Evolutionary conservation across 805 yeast species (phyloP), one percentile per base, ranked within the genome.

Genomic region (Ogataea methylovora): DNA sequence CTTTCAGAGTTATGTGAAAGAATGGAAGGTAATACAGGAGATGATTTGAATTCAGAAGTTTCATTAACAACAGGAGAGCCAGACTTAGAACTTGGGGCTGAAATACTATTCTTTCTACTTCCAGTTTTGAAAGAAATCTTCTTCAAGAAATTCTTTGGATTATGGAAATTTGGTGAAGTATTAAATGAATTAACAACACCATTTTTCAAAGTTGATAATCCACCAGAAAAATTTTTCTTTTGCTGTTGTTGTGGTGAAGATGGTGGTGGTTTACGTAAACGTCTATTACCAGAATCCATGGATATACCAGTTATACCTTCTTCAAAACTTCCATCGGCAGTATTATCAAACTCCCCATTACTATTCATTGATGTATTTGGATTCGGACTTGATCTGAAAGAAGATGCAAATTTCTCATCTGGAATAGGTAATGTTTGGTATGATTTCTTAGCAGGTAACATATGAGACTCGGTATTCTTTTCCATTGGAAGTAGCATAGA

Each of bases 131-230:
- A 24, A 4, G 34, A 32, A 11, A 32, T 15, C 12, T 32, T 32
- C 20, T 32, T 32, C 14, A 32, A 32, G n/a, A 32, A 32, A 4
- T 32, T 32, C 29, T 24, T 30, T 12, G 27, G 27, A 5, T 15
- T 12, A 19, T 18, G 9, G 12, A 20, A 11, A 12, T 30, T 30
- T 4, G 29, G 19, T 14, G 34, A 19, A 17, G 29, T 32, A 18
- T 32, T 24, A 17, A 32, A 32, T 5, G 34, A 32, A 19, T 32
- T 32, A 4, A 25, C 25, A 11, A 32, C 29, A 32, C 34, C 29
- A 4, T n/a, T n/a, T 8, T 11, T 27, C 9, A 32, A 20, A 18
- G 9, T 25, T 4, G n/a, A 10, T 4, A 32, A 24, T 12, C 34
- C 29, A 21, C 16, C 24, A 11, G 29, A 5, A 25, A 32, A 14